phyloP scores from a whole-genome alignment of 2,329 filamentous ascomycete genomes.

The Fusarium penzigii region DNA sequence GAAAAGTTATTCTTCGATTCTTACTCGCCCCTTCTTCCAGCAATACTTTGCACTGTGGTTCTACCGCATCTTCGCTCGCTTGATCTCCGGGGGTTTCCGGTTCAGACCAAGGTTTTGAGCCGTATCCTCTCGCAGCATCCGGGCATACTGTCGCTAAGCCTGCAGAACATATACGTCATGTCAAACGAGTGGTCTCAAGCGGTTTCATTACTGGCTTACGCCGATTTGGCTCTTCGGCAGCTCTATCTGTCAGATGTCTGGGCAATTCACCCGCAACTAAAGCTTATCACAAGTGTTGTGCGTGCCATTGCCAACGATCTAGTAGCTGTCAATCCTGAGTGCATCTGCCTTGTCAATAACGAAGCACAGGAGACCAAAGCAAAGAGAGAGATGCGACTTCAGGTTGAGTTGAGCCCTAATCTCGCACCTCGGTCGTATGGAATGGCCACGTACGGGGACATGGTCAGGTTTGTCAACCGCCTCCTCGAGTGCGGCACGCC shows the following conservation, averaged over 20 bases:
- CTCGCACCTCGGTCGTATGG: neutral
- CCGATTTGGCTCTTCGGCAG: neutral
- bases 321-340: neutral
- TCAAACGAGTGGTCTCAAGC: neutral
- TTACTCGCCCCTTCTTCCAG: neutral
- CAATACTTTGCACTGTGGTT: neutral
- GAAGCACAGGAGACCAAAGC: neutral
- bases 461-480: neutral
- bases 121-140: neutral
- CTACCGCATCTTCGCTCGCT: neutral
- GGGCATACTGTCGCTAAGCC: neutral
- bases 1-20: neutral
- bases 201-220: neutral
- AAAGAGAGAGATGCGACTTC: neutral
- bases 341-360: neutral
- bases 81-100: neutral
- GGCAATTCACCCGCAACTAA: neutral
- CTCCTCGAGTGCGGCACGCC: neutral
- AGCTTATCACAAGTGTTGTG: neutral
- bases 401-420: neutral
- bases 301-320: neutral
- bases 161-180: neutral
- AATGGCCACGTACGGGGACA: neutral
- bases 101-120: neutral
- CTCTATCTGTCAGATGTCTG: neutral